These are phyloP conservation scores for Lagenaria siceraria DNA, from an alignment of 306 rosid species.

Conservation along the genomic window DNA sequence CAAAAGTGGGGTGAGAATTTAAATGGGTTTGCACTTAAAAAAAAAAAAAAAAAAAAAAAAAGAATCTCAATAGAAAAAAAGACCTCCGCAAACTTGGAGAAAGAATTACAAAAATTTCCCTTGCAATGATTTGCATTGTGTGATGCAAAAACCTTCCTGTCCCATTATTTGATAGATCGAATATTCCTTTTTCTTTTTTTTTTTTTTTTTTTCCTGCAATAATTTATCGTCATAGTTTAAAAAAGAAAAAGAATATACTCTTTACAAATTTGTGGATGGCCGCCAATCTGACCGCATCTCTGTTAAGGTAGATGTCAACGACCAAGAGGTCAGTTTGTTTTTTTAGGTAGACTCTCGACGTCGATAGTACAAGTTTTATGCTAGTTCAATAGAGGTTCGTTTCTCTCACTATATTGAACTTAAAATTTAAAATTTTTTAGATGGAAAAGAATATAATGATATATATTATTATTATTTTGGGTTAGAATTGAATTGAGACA, in stretches of 20 bases:
- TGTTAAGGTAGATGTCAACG: no score
- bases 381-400: no score
- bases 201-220: background rate
- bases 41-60: conserved; percentile 1
- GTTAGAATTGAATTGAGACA: background rate
- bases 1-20: background rate
- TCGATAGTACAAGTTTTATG: no score
- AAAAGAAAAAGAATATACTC: background rate
- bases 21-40: background rate
- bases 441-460: no score
- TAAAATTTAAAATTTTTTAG: no score
- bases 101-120: background rate
- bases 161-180: background rate
- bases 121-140: background rate
- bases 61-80: background rate
- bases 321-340: background rate
- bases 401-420: no score
- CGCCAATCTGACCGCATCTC: no score
- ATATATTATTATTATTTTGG: no score
- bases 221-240: background rate
- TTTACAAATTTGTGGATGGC: background rate
- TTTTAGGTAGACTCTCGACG: no score
- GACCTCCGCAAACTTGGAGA: background rate
- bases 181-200: no score
- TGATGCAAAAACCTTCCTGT: background rate